A percentile compares a stretch with the other conserved stretches of the same genome.
phyloP scores from a whole-genome alignment of 108 stramenopile species.

The Fistulifera solaris region DNA sequence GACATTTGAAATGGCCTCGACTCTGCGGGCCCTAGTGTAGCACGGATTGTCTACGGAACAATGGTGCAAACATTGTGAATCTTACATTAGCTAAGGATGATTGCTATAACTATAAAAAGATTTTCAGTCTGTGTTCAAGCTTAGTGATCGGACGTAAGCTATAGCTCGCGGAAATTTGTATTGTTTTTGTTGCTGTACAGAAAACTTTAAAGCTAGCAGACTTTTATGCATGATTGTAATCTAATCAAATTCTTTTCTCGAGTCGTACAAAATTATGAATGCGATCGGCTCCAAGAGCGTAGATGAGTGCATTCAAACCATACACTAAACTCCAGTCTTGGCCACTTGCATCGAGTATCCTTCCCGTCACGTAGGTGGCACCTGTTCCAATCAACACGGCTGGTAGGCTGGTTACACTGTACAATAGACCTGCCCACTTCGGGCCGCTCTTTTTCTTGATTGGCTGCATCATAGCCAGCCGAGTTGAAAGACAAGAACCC shows the following conservation, averaged over 20 bases:
- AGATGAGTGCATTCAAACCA: conserved; percentile 48
- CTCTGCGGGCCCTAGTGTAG: too few species aligned
- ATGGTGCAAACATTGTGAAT: too few species aligned
- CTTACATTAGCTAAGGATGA: too few species aligned
- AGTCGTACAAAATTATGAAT: conserved; percentile 55
- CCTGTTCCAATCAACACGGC: conserved; percentile 61
- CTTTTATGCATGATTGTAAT: too few species aligned
- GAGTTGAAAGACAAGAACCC: conserved; percentile 63
- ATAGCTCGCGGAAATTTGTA: too few species aligned
- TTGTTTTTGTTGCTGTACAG: too few species aligned
- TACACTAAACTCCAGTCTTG: conserved; percentile 65
- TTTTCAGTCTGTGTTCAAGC: too few species aligned
- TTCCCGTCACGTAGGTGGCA: conserved; percentile 50
- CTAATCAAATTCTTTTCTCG: conserved; percentile 64
- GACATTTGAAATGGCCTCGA: too few species aligned
- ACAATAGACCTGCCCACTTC: conserved; percentile 69
- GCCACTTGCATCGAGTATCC: conserved; percentile 49
- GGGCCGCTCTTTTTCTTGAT: conserved; percentile 73
- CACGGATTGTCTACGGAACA: too few species aligned
- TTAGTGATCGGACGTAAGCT: too few species aligned
- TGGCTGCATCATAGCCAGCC: conserved; percentile 68
- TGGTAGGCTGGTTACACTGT: conserved; percentile 59
- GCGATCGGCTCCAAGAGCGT: conserved; percentile 46
- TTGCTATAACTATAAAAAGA: too few species aligned
- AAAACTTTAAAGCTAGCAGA: too few species aligned